Evolutionary conservation across 2,329 filamentous ascomycete species (phyloP), one percentile per base, ranked within the genome.

Genomic region (Hymenoscyphus linearis): DNA sequence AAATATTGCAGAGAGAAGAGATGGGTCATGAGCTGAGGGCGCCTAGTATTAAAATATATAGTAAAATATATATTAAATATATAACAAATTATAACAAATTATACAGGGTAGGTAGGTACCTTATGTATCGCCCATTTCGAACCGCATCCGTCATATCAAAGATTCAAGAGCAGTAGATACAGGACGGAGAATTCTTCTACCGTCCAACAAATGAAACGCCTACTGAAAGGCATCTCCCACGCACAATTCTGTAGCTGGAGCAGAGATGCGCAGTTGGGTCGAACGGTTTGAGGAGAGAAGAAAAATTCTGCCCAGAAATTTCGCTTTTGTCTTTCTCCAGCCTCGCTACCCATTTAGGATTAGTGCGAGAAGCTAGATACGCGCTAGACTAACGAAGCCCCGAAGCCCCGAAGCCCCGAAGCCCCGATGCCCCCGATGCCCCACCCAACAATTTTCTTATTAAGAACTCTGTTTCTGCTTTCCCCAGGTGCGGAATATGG

Each of bases 111-210:
- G n/a, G n/a, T n/a, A n/a, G n/a, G n/a, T n/a, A n/a, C n/a, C n/a
- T n/a, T n/a, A n/a, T n/a, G 86, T 90, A 83, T 85, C 86, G 83
- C 86, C 85, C 85, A 86, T 87, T 90, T 80, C 88, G 88, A 91
- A 88, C 88, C 81, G 86, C 88, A 78, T 86, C 86, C 85, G 84
- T 90, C 88, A 91, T 80, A 80, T 79, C 76, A 77, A 76, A 66
- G 63, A 86, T 84, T 91, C 88, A 82, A 89, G 86, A 86, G 88
- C 86, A 90, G 88, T 87, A 91, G 88, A 91, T 91, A 91, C 88
- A 87, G 86, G 86, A 85, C 81, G 87, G 84, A 75, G 72, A 69
- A 76, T 84, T 75, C 68, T 77, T 89, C 85, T 89, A 74, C 82
- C 86, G 83, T 85, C 80, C 82, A 79, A 77, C 77, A 74, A 47